Evolutionary conservation across 805 yeast species (phyloP).

Genomic region (Komagataella pseudopastoris): DNA sequence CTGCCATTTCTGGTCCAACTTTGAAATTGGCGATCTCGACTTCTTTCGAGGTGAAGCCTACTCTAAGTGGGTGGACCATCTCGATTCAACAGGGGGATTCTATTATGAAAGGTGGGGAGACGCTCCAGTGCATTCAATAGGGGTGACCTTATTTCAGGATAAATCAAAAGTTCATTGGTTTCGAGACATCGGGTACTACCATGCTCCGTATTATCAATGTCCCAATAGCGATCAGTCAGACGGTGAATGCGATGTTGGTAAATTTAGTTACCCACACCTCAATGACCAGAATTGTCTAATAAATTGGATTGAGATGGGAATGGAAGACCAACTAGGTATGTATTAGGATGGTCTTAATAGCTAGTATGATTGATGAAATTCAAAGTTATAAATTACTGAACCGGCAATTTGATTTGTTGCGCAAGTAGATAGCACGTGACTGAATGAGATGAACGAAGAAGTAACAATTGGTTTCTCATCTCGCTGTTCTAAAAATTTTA

Average conservation of each 20-base stretch:
- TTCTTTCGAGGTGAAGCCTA: conserved; percentile 63
- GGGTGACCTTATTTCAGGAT: conserved; percentile 59
- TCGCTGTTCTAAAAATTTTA: background rate
- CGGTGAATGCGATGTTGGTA: conserved; percentile 22
- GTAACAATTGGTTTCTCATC: background rate
- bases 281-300: conserved; percentile 64
- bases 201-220: conserved; percentile 64
- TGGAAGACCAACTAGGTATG: conserved; percentile 12
- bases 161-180: conserved; percentile 71
- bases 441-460: background rate
- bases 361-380: too few relatives aligned
- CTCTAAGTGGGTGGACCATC: conserved; percentile 41
- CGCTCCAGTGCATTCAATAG: conserved; percentile 80
- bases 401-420: background rate
- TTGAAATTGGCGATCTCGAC: conserved; percentile 77
- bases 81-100: conserved; percentile 67
- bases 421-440: background rate
- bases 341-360: conserved; percentile 7
- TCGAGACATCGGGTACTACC: conserved; percentile 69
- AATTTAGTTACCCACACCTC: conserved; percentile 39
- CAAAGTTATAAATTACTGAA: too few relatives aligned
- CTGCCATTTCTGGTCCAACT: conserved; percentile 88
- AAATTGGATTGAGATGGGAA: conserved; percentile 45
- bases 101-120: conserved; percentile 93
- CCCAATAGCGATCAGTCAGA: conserved; percentile 41